Percentiles rank a stretch among this genome's conserved stretches.
These are phyloP conservation scores for Keithomyces neogunnii DNA, from an alignment of 2,329 filamentous ascomycete species.

Conservation along the genomic window DNA sequence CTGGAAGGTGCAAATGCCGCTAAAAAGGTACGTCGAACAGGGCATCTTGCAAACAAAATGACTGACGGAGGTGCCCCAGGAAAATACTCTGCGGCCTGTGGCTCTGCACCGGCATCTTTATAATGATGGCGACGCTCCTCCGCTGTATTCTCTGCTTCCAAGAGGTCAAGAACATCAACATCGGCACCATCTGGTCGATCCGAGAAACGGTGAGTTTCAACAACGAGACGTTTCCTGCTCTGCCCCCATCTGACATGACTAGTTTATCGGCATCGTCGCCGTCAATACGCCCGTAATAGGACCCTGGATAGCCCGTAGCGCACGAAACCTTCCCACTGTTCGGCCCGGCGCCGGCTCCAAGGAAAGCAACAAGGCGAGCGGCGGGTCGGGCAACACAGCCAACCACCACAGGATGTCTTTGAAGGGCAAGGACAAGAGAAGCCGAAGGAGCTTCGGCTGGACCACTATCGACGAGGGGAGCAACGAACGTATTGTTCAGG, in stretches of 20 bases:
- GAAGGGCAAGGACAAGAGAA: conserved; percentile 12
- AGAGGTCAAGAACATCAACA: conserved; percentile 27
- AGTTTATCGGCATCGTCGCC: conserved; percentile 35
- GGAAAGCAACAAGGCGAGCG: background rate
- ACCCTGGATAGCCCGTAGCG: background rate
- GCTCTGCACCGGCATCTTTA: conserved; percentile 34
- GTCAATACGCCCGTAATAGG: conserved; percentile 30
- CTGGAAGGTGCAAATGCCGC: conserved; percentile 28
- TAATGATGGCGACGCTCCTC: conserved; percentile 31
- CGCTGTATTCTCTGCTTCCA: conserved; percentile 30
- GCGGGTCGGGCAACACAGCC: background rate
- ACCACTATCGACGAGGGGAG: conserved; percentile 18
- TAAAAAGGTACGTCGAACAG: background rate
- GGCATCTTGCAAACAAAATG: background rate
- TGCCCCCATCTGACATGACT: background rate
- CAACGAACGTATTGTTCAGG: conserved; percentile 22
- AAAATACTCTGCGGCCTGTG: conserved; percentile 30
- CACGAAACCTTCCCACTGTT: conserved; percentile 25
- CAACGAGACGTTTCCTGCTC: background rate
- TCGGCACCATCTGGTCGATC: conserved; percentile 16
- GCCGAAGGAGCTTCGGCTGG: conserved; percentile 4
- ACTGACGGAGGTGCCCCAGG: conserved; percentile 14
- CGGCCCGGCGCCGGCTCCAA: background rate
- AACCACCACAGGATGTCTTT: conserved; percentile 1
- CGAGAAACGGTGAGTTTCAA: conserved; percentile 27